Conservation (phyloP, 345 rosid species). For the Euphorbia peplus region DNA sequence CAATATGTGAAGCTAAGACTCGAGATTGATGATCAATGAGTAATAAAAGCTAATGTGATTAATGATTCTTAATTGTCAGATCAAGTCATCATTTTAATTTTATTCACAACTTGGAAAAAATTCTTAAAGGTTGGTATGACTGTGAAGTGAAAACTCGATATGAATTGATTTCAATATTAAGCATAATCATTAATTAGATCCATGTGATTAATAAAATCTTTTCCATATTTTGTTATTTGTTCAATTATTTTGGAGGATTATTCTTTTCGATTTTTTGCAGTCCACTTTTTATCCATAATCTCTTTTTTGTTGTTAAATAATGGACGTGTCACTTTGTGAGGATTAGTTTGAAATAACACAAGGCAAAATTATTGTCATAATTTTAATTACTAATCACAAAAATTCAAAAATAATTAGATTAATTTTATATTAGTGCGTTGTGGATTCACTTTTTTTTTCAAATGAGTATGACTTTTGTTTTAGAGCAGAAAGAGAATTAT, state of each 20-base stretch:
- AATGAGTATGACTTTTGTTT: too few species aligned
- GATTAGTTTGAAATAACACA: background rate
- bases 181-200: too few species aligned
- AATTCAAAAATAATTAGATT: conserved; percentile 6
- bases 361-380: background rate
- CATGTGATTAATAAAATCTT: too few species aligned
- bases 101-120: background rate
- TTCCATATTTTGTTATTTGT: background rate
- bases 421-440: too few species aligned
- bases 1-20: too few species aligned
- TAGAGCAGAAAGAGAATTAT: too few species aligned
- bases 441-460: too few species aligned
- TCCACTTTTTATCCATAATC: background rate
- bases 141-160: conserved; percentile 23
- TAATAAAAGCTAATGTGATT: too few species aligned
- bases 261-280: background rate
- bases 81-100: too few species aligned
- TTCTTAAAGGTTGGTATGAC: background rate
- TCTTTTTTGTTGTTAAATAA: background rate
- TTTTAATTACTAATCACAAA: background rate
- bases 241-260: background rate
- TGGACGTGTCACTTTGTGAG: too few species aligned
- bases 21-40: too few species aligned
- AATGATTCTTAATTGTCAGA: too few species aligned
- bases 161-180: background rate